These are phyloP conservation scores for Aphanomyces euteiches DNA, from an alignment of 352 stramenopile species.

Conservation along the genomic window DNA sequence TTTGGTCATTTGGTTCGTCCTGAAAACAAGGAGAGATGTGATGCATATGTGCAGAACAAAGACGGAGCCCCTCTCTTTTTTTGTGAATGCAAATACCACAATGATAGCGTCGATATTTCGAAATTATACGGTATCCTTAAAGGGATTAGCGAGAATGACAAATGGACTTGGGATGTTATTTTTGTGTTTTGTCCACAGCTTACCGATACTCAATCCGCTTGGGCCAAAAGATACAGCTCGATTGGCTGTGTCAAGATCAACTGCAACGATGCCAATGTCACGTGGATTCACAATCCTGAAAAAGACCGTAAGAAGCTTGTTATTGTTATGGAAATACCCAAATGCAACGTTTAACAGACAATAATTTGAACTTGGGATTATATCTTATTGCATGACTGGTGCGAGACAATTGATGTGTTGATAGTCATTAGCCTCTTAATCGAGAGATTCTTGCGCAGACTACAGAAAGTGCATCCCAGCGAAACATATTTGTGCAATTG, in stretches of 20 bases:
- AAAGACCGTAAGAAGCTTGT: neutral
- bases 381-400: neutral
- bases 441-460: no score
- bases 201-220: neutral
- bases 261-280: neutral
- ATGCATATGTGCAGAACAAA: neutral
- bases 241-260: neutral
- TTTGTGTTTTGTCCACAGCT: constrained; percentile 12
- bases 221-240: neutral
- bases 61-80: neutral
- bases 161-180: neutral
- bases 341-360: neutral
- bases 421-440: no score
- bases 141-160: neutral
- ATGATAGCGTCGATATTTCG: neutral
- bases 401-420: no score
- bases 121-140: neutral
- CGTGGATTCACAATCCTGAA: constrained; percentile 1
- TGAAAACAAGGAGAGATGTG: neutral
- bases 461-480: no score
- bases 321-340: neutral
- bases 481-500: no score
- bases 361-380: neutral
- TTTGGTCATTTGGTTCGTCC: constrained; percentile 17
- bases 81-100: constrained; percentile 14